Percentiles rank a stretch among this genome's conserved stretches.
phyloP scores from a whole-genome alignment of 495 filamentous ascomycete species.

The Haplographium delicatum region DNA sequence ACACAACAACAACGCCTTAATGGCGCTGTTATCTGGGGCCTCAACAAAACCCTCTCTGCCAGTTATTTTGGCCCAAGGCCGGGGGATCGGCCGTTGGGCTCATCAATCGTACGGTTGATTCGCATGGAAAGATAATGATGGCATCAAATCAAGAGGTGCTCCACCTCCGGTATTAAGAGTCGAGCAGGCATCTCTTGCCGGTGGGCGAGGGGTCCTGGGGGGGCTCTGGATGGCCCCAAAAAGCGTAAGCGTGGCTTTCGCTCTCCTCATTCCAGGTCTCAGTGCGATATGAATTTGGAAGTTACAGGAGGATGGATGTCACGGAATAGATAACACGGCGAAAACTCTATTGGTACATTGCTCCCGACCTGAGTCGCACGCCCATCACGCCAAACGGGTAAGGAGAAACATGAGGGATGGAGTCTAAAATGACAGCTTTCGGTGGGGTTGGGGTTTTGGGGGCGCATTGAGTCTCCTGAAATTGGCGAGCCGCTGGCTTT shows the following conservation, averaged over 20 bases:
- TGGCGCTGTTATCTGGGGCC: not conserved
- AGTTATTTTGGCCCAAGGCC: too few species aligned
- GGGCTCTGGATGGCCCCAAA: too few species aligned
- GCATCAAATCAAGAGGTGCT: slow-evolving; percentile 3
- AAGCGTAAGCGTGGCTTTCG: too few species aligned
- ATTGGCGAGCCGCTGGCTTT: slow-evolving; percentile 15
- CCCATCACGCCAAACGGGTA: slow-evolving; percentile 7
- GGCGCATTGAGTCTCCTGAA: slow-evolving; percentile 2
- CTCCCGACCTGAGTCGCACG: not conserved
- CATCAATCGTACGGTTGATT: too few species aligned
- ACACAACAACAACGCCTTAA: not conserved
- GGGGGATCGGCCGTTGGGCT: not conserved
- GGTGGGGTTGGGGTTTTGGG: slow-evolving; percentile 4
- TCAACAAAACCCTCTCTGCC: slow-evolving; percentile 4
- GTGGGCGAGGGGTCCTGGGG: too few species aligned
- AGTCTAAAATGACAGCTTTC: not conserved
- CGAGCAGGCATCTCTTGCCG: slow-evolving; percentile 1
- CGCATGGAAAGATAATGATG: too few species aligned
- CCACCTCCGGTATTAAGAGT: too few species aligned
- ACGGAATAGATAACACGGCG: not conserved
- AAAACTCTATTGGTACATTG: not conserved
- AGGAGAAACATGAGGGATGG: slow-evolving; percentile 17
- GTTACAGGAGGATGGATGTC: too few species aligned
- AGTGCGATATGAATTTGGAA: too few species aligned
- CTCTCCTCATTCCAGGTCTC: too few species aligned